Evolutionary conservation across 2,329 filamentous ascomycete species (phyloP).

Genomic region (Didymellaceae sp.): DNA sequence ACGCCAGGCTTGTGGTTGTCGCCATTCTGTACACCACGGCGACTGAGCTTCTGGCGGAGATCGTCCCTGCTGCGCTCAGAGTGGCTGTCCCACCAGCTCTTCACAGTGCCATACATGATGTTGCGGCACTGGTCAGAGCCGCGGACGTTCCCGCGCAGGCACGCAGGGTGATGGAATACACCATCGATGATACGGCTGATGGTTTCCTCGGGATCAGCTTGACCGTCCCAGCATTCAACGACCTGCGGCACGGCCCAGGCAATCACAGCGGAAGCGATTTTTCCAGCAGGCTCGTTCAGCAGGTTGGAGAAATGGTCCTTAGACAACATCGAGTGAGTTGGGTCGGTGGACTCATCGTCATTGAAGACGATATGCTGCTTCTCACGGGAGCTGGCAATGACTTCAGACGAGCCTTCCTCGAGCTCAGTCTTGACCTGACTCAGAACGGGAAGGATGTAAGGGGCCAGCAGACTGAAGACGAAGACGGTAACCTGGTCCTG

Average conservation of each 20-base stretch:
- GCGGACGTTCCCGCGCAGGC: conserved; percentile 68
- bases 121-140: conserved; percentile 74
- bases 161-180: conserved; percentile 87
- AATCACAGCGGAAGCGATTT: conserved; percentile 78
- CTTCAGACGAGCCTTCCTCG: conserved; percentile 81
- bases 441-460: conserved; percentile 85
- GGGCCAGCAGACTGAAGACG: conserved; percentile 89
- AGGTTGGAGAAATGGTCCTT: conserved; percentile 94
- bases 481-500: conserved; percentile 88
- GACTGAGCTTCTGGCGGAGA: conserved; percentile 76
- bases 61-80: conserved; percentile 67
- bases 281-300: conserved; percentile 87
- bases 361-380: conserved; percentile 89
- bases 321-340: conserved; percentile 93
- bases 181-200: conserved; percentile 80
- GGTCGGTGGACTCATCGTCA: conserved; percentile 77
- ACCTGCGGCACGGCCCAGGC: conserved; percentile 89
- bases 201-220: conserved; percentile 72
- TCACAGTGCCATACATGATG: conserved; percentile 79
- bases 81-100: conserved; percentile 82
- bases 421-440: conserved; percentile 86
- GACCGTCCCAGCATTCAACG: conserved; percentile 86
- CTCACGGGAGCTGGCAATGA: conserved; percentile 82
- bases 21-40: conserved; percentile 76
- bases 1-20: conserved; percentile 88